Base-by-base conservation (phyloP, 257 asterid genomes). In the Linaria vulgaris region DNA sequence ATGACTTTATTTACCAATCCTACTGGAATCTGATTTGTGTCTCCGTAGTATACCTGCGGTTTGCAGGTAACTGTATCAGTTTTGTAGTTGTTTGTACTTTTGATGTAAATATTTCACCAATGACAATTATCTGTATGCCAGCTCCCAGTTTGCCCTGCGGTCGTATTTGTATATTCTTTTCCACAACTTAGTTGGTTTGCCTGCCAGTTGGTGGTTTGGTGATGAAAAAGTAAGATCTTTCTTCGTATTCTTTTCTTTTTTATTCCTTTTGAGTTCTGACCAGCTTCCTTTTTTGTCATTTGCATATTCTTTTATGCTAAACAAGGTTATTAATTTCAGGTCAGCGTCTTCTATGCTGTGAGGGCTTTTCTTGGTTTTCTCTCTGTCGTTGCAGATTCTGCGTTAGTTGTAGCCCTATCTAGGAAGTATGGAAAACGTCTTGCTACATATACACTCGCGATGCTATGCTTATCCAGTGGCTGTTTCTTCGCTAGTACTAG, bases 401-500 rank as follows among this genome's bases (percentile, higher is more conserved):
- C 99, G 61, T 80, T 94, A n/a, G 94, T 94, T 47, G 95, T 94
- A 57, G 95, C 97, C 53, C 88, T 94, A 59, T 90, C 97, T 37
- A 79, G 85, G 72, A 94, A 85, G 86, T 90, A 90, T 52, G 99
- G 99, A 66, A 90, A 85, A 73, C 96, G 99, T 31, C 87, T 94
- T 62, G 97, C 96, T 51, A 74, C 95, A 15, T 94, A 94, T 76
- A 64, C 99, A 15, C 90, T 94, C 24, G 97, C 99, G 19, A 94
- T 94, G 95, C 84, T 94, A 63, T 94, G 99, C 86, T 76, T 94
- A 76, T 79, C 97, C 67, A 94, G 99, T 63, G 99, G 99, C 67
- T 90, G 97, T 78, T 94, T 84, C 89, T 94, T 94, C 59, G 95
- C 99, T 68, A 94, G 99, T 81, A 94, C 99, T 30, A 84, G 91